phyloP scores from a whole-genome alignment of 495 filamentous ascomycete species.

The Aspergillus incahuasiensis region DNA sequence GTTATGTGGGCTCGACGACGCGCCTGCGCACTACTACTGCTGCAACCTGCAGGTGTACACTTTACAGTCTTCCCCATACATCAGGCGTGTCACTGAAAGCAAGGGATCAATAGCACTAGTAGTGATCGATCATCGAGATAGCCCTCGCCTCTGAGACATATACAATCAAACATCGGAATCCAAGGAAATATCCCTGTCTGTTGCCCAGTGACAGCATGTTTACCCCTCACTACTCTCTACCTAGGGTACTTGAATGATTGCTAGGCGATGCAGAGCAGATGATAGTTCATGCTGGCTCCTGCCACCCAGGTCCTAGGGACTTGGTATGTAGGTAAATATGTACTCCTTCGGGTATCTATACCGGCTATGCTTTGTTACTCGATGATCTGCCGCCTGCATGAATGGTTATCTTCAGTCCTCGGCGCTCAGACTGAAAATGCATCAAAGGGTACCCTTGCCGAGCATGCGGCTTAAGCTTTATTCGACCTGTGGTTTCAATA shows the following conservation, averaged over 20 bases:
- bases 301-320: not conserved
- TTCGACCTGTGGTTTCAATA: not conserved
- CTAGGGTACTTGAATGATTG: not conserved
- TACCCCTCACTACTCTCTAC: not conserved
- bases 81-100: not conserved
- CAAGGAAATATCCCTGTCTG: conserved; percentile 11
- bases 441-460: not conserved
- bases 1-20: not conserved
- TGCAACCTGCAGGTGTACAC: not conserved
- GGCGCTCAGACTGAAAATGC: not conserved
- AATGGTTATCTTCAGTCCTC: not conserved
- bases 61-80: not conserved
- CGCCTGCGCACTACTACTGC: not conserved
- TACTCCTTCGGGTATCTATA: no score
- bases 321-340: not conserved
- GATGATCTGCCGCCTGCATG: not conserved
- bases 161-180: conserved; percentile 1
- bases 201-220: conserved; percentile 12
- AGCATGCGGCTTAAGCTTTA: not conserved
- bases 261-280: not conserved
- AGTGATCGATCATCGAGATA: not conserved
- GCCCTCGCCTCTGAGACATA: not conserved
- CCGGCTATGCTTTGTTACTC: not conserved
- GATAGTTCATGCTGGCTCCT: not conserved
- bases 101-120: not conserved